Percentiles rank a stretch among this genome's conserved stretches.
Conservation (phyloP, 1,284 basidiomycete species). For the Spongispora temasekensis region DNA sequence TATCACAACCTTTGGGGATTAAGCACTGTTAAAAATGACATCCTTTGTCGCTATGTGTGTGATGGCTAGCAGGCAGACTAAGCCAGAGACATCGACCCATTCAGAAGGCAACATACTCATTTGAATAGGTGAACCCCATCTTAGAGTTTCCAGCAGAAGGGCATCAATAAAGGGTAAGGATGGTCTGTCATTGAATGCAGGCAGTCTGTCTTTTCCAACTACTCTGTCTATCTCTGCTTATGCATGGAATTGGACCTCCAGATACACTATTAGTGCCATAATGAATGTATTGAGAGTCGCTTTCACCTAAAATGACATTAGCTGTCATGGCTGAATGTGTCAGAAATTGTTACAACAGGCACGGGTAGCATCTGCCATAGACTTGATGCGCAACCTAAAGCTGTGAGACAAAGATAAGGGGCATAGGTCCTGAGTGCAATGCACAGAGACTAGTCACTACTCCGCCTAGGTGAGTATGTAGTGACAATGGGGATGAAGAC, state of each 20-base stretch:
- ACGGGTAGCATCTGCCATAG: too few species aligned
- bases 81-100: neutral
- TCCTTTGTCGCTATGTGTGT: slow-evolving; percentile 25
- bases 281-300: slow-evolving; percentile 22
- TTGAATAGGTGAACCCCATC: slow-evolving; percentile 27
- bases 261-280: slow-evolving; percentile 25
- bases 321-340: neutral
- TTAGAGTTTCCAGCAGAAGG: slow-evolving; percentile 23
- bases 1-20: slow-evolving; percentile 32
- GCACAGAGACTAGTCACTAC: too few species aligned
- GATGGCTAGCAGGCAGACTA: slow-evolving; percentile 14
- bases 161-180: slow-evolving; percentile 32
- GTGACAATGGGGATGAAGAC: too few species aligned
- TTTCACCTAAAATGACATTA: slow-evolving; percentile 21
- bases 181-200: slow-evolving; percentile 22
- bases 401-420: too few species aligned
- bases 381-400: too few species aligned
- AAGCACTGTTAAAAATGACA: slow-evolving; percentile 25
- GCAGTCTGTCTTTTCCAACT: slow-evolving; percentile 24
- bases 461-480: too few species aligned
- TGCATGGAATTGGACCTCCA: slow-evolving; percentile 27
- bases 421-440: too few species aligned
- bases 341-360: too few species aligned
- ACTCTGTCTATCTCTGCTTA: slow-evolving; percentile 25
- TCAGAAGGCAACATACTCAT: slow-evolving; percentile 18